phyloP scores from a whole-genome alignment of 371 early-diverging fungal genomes.

The Syncephalastrum contaminatum region DNA sequence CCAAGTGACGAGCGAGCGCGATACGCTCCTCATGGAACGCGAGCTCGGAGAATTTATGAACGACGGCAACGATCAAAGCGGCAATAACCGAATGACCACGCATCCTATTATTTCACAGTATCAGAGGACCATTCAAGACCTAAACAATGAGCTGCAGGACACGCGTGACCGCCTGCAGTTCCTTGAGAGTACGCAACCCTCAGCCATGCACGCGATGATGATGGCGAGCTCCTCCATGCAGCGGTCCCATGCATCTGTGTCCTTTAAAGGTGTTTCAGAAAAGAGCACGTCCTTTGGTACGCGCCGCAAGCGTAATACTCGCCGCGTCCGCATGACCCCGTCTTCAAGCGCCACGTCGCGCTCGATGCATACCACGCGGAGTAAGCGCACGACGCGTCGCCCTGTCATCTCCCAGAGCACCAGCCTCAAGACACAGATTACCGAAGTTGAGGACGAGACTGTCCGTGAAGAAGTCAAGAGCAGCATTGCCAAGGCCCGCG shows the following conservation, averaged over 20 bases:
- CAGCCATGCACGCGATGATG: slow-evolving; percentile 32
- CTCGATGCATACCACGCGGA: too few species aligned
- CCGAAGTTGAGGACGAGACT: slow-evolving; percentile 29
- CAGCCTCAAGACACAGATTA: slow-evolving; percentile 12
- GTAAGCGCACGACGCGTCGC: slow-evolving; percentile 14
- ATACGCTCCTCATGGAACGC: slow-evolving; percentile 59
- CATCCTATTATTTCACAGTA: slow-evolving; percentile 61
- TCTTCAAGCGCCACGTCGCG: slow-evolving; percentile 21
- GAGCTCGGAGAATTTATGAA: slow-evolving; percentile 43
- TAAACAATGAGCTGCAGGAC: slow-evolving; percentile 53
- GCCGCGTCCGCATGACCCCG: slow-evolving; percentile 22
- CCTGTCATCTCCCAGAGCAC: slow-evolving; percentile 21
- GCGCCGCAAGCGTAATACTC: slow-evolving; percentile 12
- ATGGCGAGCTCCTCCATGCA: slow-evolving; percentile 10
- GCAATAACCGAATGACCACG: slow-evolving; percentile 20
- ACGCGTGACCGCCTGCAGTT: slow-evolving; percentile 37
- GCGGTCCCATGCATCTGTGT: slow-evolving; percentile 15
- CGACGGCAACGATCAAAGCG: slow-evolving; percentile 7
- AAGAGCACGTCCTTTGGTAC: slow-evolving; percentile 10
- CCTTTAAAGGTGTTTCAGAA: slow-evolving; percentile 7
- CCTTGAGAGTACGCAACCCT: slow-evolving; percentile 29
- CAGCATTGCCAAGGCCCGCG: slow-evolving; percentile 62
- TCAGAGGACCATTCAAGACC: slow-evolving; percentile 54
- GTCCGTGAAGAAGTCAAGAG: slow-evolving; percentile 44
- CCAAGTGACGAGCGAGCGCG: slow-evolving; percentile 61